These are phyloP conservation scores for Tuber aestivum DNA, from an alignment of 495 filamentous ascomycete species.

Conservation along the genomic window DNA sequence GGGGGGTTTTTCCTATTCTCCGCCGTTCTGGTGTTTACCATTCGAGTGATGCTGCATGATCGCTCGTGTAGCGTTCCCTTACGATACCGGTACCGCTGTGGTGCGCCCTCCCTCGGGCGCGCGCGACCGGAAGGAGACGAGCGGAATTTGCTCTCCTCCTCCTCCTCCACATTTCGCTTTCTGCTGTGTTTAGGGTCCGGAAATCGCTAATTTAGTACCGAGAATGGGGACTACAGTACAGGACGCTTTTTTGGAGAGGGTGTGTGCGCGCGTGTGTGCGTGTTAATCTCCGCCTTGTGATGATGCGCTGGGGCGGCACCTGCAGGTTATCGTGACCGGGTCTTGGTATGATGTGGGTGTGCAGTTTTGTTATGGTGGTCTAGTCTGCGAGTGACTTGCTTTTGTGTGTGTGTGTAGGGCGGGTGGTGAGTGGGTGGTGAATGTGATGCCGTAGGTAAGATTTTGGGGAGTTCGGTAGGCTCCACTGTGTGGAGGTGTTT, in stretches of 20 bases:
- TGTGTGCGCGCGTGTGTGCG: neutral
- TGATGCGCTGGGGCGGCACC: neutral
- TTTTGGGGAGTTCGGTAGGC: neutral
- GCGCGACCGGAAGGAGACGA: neutral
- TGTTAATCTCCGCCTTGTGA: neutral
- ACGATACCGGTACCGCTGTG: too few species aligned
- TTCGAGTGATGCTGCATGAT: neutral
- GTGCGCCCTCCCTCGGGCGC: too few species aligned
- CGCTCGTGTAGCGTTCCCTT: neutral
- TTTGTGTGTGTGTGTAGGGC: too few species aligned
- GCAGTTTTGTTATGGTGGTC: neutral
- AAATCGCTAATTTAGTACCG: neutral
- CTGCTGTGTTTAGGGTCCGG: neutral
- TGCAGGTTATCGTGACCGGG: neutral
- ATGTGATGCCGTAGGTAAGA: neutral
- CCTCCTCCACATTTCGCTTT: neutral
- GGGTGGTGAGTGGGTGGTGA: neutral
- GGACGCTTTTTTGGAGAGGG: neutral
- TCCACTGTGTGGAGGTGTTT: neutral
- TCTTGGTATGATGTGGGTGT: conserved; percentile 6
- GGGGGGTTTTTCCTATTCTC: neutral
- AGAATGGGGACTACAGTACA: neutral
- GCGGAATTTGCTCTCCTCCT: neutral
- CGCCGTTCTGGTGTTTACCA: neutral
- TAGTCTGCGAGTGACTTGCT: too few species aligned